These are phyloP conservation scores for Wickerhamomyces bovis DNA, from an alignment of 805 yeast species.

Conservation along the genomic window DNA sequence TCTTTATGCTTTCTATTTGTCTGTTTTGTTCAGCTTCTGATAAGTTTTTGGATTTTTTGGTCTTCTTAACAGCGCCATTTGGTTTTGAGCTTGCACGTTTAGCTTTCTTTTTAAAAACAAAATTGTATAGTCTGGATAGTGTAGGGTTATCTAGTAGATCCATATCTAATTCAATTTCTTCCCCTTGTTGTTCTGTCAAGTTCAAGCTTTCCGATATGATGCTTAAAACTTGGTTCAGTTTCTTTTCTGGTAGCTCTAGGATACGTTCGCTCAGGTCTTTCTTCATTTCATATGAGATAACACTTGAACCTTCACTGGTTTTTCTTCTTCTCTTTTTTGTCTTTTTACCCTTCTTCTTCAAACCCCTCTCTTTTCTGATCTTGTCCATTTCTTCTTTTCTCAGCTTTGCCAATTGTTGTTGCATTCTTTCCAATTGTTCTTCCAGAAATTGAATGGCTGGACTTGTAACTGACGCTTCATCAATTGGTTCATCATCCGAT, in stretches of 20 bases:
- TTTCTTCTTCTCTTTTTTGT: constrained; percentile 27
- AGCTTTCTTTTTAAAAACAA: constrained; percentile 51
- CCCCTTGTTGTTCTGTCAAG: constrained; percentile 51
- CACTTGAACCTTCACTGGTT: constrained; percentile 23
- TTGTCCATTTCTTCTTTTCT: constrained; percentile 71
- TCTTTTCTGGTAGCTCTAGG: constrained; percentile 68
- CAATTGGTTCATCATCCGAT: constrained; percentile 53
- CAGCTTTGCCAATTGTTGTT: constrained; percentile 74
- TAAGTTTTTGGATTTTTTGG: constrained; percentile 50
- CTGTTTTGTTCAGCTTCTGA: constrained; percentile 60
- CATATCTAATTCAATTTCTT: constrained; percentile 94
- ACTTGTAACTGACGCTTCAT: constrained; percentile 62
- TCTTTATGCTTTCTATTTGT: constrained; percentile 66
- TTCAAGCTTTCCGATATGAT: constrained; percentile 78
- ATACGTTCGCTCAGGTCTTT: constrained; percentile 86
- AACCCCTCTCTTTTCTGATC: constrained; percentile 52
- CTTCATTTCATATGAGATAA: constrained; percentile 92
- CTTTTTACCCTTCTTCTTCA: constrained; percentile 35
- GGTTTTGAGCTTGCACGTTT: constrained; percentile 1
- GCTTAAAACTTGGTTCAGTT: constrained; percentile 74
- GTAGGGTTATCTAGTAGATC: constrained; percentile 86
- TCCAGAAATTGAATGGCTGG: constrained; percentile 90
- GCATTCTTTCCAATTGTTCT: constrained; percentile 80
- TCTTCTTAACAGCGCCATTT: constrained; percentile 20
- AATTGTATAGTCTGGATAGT: constrained; percentile 74